phyloP scores from a whole-genome alignment of 23 red algal species.

The Chondrus crispus region DNA sequence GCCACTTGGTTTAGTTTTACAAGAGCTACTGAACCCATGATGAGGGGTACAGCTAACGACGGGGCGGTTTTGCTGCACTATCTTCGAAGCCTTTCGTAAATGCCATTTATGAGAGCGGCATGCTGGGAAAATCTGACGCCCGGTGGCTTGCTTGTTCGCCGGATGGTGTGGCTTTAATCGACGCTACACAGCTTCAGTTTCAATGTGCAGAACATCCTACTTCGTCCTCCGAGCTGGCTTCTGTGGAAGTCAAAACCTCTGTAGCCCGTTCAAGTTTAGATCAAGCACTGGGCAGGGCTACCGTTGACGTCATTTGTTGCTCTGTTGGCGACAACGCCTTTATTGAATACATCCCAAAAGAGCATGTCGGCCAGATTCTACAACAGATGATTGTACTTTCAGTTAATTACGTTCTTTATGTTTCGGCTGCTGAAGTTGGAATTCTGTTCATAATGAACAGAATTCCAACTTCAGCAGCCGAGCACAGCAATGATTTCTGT shows the following conservation, averaged over 20 bases:
- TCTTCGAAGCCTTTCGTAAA: background rate
- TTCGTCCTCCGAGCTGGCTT: background rate
- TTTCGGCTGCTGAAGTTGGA: slow-evolving; percentile 5
- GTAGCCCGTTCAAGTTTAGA: background rate
- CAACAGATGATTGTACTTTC: slow-evolving; percentile 14
- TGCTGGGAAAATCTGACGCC: background rate
- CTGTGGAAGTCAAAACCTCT: slow-evolving; percentile 18
- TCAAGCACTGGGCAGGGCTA: background rate
- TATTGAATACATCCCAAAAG: background rate
- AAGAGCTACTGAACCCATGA: slow-evolving; percentile 1
- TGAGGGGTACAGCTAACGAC: slow-evolving; percentile 19
- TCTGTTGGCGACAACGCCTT: background rate
- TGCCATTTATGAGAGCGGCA: background rate
- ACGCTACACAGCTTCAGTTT: background rate
- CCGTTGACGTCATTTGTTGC: background rate
- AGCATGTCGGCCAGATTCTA: slow-evolving; percentile 15
- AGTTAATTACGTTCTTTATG: background rate
- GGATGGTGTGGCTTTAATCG: background rate
- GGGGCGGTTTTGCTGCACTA: background rate
- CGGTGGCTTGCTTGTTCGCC: background rate
- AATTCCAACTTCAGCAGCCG: no score
- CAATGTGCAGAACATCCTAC: background rate
- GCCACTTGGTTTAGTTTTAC: background rate
- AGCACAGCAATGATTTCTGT: no score
- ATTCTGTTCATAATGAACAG: background rate